Evolutionary conservation across 108 stramenopile genomes (phyloP), one percentile per base, ranked within the genome.

Genomic region (Epipyxis sp.): DNA sequence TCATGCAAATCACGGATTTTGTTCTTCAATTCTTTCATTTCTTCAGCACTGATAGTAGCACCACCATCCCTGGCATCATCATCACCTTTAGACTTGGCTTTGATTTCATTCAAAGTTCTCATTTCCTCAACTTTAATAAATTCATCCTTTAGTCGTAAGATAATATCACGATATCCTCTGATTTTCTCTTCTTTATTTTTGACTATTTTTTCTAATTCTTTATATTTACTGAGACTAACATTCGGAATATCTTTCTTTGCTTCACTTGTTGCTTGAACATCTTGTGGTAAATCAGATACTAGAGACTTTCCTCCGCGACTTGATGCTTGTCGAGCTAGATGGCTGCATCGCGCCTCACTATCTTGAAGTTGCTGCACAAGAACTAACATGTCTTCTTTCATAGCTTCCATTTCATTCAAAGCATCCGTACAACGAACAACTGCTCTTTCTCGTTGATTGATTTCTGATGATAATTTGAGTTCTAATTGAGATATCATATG

Each of bases 361-460:
- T 81, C 86, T 78, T 84, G 80, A 59, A 82, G 76, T 83, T 84
- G 78, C 32, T 72, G 68, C 39, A 72, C 82, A 27, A 86, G 79
- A 25, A 69, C 84, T n/a, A 76, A 69, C 42, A 86, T 67, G 78
- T 86, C 86, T 41, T 58, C 59, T 40, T 83, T 80, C 86, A 79
- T 79, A 61, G 44, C 80, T 39, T 69, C 83, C 81, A 82, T 84
- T 68, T 86, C 86, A 42, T 79, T 81, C 35, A 86, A 61, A 3
- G 72, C 74, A 1, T 69, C 85, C 71, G 76, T 62, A 77, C 85
- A 77, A 79, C 77, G 71, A 46, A 77, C 57, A 74, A 84, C 86
- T 32, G 86, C 86, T 29, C 83, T 76, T 69, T 81, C 81, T 43
- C 81, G 76, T 54, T 84, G 81, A n/a, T 81, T 77, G 77, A 65